phyloP scores from a whole-genome alignment of 768 basidiomycete species.

The Termitomyces sp. region DNA sequence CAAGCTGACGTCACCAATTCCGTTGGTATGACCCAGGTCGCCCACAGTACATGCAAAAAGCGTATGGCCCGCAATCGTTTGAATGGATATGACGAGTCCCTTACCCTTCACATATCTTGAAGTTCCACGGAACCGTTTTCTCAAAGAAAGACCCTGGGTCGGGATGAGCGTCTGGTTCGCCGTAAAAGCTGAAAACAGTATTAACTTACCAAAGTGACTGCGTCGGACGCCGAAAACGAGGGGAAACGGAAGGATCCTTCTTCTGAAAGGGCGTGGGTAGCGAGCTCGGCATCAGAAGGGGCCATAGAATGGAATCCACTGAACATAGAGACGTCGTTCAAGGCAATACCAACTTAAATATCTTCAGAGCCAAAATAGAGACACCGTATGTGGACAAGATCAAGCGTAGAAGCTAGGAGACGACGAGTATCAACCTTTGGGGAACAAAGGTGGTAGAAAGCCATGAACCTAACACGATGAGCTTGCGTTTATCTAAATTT shows the following conservation, averaged over 20 bases:
- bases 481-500: slow-evolving; percentile 19
- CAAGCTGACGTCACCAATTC: slow-evolving; percentile 72
- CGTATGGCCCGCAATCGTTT: slow-evolving; percentile 74
- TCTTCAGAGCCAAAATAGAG: background rate
- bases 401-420: background rate
- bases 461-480: background rate
- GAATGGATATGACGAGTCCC: slow-evolving; percentile 78
- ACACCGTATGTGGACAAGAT: slow-evolving; percentile 3
- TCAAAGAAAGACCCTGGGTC: slow-evolving; percentile 60
- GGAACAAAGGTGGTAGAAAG: slow-evolving; percentile 6
- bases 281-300: slow-evolving; percentile 71
- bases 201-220: slow-evolving; percentile 62
- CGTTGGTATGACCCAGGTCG: slow-evolving; percentile 64
- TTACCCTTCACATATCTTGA: slow-evolving; percentile 72
- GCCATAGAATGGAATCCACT: slow-evolving; percentile 58
- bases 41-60: slow-evolving; percentile 84
- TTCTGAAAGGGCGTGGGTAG: slow-evolving; percentile 66
- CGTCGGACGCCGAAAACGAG: slow-evolving; percentile 73
- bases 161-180: background rate
- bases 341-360: background rate
- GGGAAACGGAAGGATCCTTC: slow-evolving; percentile 70
- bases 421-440: slow-evolving; percentile 7
- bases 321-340: slow-evolving; percentile 44
- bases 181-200: background rate
- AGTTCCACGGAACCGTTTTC: slow-evolving; percentile 79